Base-by-base conservation (phyloP, 805 yeast species). In the Kuraishia capsulata region DNA sequence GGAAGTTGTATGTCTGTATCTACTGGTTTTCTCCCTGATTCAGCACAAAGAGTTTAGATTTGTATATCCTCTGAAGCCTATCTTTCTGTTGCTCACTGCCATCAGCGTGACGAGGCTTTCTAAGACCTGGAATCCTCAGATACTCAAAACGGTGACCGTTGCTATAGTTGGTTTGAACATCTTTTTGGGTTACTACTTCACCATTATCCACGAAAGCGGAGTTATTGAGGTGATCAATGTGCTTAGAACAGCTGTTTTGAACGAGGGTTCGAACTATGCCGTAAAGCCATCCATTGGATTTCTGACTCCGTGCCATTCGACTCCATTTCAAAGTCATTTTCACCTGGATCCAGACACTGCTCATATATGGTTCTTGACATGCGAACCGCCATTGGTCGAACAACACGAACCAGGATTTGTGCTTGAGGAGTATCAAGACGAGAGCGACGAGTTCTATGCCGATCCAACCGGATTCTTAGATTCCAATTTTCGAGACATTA, bases 261-360 rank as follows among this genome's bases (percentile, higher is more conserved):
- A 38, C 13, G 20, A 20, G 26, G 32, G n/a, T n/a, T 5, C 4
- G 17, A 42, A 57, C 18, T 54, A 64, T 25, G 49, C 59, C 3
- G 48, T 53, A 3, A 67, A 74, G 8, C 44, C 57, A 6, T 68
- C 82, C 1, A 60, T 89, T 21, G 95, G 96, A 0, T 85, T 92
- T 48, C 57, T 92, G 13, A 87, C 89, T 53, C 98, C 99, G 0
- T 92, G 99, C 51, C 99, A 92, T 57, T 89, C 97, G 0, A 90
- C 97, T 0, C 99, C 98, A 2, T 84, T 92, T 78, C 96, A 87
- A 52, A 75, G 92, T 20, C 78, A 82, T 53, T 59, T 92, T 30
- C 95, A 89, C 51, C 61, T 83, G 18, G 55, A 63, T 8, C 54
- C 62, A 14, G 48, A 49, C 2, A 47, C 54, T 1, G 69, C 73